Base-by-base conservation (phyloP, 768 basidiomycete species). In the Atractiella rhizophila region DNA sequence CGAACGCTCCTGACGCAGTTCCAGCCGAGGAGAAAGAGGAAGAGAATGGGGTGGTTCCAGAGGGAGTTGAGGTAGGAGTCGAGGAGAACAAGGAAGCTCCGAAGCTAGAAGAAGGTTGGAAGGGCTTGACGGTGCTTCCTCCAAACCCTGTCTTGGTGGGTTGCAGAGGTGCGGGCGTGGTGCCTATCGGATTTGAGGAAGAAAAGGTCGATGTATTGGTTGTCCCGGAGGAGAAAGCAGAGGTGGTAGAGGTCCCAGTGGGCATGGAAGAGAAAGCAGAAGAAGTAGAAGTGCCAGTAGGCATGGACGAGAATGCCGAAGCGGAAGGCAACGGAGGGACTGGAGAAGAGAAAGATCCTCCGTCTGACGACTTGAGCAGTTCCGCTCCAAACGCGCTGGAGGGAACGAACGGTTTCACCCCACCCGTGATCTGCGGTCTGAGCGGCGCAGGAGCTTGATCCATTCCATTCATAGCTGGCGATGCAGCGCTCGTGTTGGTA, bases 81-180 rank as follows among this genome's bases (percentile, higher is more conserved):
- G n/a, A n/a, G n/a, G n/a, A n/a, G n/a, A 20, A 43, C 31, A 47
- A 23, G 16, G 37, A 46, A n/a, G 46, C 39, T 25, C 54, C 54
- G 38, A 55, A 55, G 4, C 46, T 43, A 1, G 48, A 50, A 1
- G 44, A 39, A 11, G 54, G 54, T 37, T 51, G 48, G 50, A 55
- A 55, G 4, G 54, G 45, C 32, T 47, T 45, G 12, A 51, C 44
- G n/a, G 24, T 27, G 6, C 48, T 48, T 18, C 43, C 46, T 11
- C 39, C 44, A 19, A 46, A 45, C 20, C 47, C 47, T 8, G 44
- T 45, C 29, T 18, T 15, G 37, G 18, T 36, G 40, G 47, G 4
- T 26, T 37, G 21, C n/a, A 27, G 8, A 32, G 47, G 25, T 39
- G 39, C 25, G 38, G 28, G 15, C 18, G 21, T 25, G 29, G 20